Base-by-base conservation (phyloP, 1,139 yeast species). In the Hemisphaericaspora xylofermentans region DNA sequence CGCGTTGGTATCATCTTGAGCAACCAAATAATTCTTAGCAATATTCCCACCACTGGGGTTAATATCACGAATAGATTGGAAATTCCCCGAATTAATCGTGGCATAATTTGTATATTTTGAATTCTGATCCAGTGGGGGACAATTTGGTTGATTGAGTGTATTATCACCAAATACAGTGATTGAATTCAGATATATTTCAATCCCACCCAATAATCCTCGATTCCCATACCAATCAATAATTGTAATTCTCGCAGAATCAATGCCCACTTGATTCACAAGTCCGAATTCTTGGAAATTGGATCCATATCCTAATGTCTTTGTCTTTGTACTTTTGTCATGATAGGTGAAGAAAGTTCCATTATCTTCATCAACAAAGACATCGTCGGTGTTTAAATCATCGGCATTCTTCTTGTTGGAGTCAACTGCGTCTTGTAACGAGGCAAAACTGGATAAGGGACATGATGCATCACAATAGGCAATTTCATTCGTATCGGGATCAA, bases 391-490 rank as follows among this genome's bases (percentile, higher is more conserved):
- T 25, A 54, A 47, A 9, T 59, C 56, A n/a, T 56, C 53, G 15
- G 52, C 41, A 35, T 56, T 60, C 12, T 55, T 50, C 9, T 43
- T 41, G 30, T 60, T 55, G 15, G 50, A 34, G 4, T 57, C 52
- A 3, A 50, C 46, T 41, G 63, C 63, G 3, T 49, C 41, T 3
- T 58, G 45, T 17, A 74, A 60, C 1, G 66, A 58, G 0, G 69
- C 44, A 7, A 62, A 54, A 17, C 66, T 60, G 4, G 61, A 53
- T 31, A 85, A 62, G 0, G 97, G 95, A 61, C 98, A 93, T 75
- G 79, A 84, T 1, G 96, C 95, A 60, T 89, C 96, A 69, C 98
- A 93, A 49, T 63, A 66, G 4, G 66, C 57, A 6, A 78, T 39
- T 22, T 68, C 66, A 42, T 84, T 80, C 1, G 88, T 74, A 1